Evolutionary conservation across 768 basidiomycete genomes (phyloP).

Genomic region (Agaricus blazei): DNA sequence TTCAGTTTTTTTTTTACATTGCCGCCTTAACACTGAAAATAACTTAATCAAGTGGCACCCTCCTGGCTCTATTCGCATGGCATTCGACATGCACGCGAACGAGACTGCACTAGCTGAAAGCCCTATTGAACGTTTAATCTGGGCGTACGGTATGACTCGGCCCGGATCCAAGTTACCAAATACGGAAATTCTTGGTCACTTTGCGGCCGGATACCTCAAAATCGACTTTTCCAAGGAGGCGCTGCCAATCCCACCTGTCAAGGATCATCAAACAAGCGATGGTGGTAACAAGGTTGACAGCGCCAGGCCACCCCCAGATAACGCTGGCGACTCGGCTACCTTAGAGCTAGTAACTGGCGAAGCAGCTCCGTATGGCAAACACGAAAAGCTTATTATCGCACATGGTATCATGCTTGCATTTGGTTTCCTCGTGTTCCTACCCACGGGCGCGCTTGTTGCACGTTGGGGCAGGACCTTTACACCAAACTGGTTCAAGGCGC

Average conservation of each 20-base stretch:
- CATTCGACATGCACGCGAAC: conserved; percentile 39
- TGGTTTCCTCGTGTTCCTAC: conserved; percentile 54
- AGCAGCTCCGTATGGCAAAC: conserved; percentile 11
- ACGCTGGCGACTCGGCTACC: neutral
- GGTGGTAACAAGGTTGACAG: conserved; percentile 7
- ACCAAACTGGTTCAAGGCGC: conserved; percentile 51
- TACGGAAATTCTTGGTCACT: conserved; percentile 12
- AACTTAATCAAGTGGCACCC: conserved; percentile 22
- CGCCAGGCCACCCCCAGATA: neutral
- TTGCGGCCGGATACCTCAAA: conserved; percentile 27
- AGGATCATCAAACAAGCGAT: conserved; percentile 1
- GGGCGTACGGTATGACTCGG: conserved; percentile 31
- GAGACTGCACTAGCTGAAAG: conserved; percentile 23
- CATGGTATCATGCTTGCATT: conserved; percentile 49
- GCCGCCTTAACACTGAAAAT: neutral
- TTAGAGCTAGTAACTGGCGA: neutral
- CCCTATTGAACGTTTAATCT: conserved; percentile 30
- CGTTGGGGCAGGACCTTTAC: conserved; percentile 50
- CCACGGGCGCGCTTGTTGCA: conserved; percentile 47
- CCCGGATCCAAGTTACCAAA: conserved; percentile 17
- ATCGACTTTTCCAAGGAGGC: conserved; percentile 30
- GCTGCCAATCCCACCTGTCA: conserved; percentile 5
- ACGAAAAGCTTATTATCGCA: conserved; percentile 40
- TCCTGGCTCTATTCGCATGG: conserved; percentile 28
- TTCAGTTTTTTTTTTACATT: neutral